Conservation (phyloP, 768 basidiomycete genomes). For the Suillus spraguei region DNA sequence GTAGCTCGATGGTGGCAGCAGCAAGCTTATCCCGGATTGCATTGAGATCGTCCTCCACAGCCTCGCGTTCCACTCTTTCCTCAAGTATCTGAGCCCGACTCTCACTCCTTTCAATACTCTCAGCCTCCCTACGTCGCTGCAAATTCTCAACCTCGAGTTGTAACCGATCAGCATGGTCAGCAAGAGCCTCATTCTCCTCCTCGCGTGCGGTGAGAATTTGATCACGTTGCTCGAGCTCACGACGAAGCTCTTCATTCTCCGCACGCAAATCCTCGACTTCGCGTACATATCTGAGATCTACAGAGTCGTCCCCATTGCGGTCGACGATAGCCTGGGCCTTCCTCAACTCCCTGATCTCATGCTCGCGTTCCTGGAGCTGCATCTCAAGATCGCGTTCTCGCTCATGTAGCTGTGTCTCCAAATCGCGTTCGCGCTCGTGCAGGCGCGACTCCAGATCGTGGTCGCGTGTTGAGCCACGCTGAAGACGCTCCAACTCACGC, state of each 20-base stretch:
- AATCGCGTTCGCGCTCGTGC: slow-evolving; percentile 30
- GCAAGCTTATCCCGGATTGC: slow-evolving; percentile 75
- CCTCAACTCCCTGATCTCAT: slow-evolving; percentile 67
- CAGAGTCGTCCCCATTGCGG: slow-evolving; percentile 46
- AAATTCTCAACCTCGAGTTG: slow-evolving; percentile 68
- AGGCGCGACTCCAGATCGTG: slow-evolving; percentile 39
- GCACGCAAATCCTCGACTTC: slow-evolving; percentile 60
- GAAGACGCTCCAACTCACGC: slow-evolving; percentile 72
- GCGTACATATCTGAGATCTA: slow-evolving; percentile 47
- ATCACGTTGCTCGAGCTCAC: slow-evolving; percentile 57
- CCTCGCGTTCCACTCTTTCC: slow-evolving; percentile 73
- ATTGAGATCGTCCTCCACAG: slow-evolving; percentile 79
- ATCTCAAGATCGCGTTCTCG: slow-evolving; percentile 79
- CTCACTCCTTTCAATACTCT: slow-evolving; percentile 69
- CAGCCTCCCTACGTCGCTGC: slow-evolving; percentile 61
- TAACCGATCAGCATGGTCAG: slow-evolving; percentile 65
- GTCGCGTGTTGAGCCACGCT: slow-evolving; percentile 40
- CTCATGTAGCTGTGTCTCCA: slow-evolving; percentile 40
- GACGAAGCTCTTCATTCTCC: slow-evolving; percentile 64
- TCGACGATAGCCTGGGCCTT: slow-evolving; percentile 60
- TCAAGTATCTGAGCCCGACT: slow-evolving; percentile 73
- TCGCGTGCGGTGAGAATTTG: slow-evolving; percentile 57
- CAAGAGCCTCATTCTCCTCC: slow-evolving; percentile 73
- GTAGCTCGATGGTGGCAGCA: slow-evolving; percentile 78
- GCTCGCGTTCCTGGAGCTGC: slow-evolving; percentile 71